Conservation (phyloP, 2,329 filamentous ascomycete genomes). For the Dendryphion nanum region DNA sequence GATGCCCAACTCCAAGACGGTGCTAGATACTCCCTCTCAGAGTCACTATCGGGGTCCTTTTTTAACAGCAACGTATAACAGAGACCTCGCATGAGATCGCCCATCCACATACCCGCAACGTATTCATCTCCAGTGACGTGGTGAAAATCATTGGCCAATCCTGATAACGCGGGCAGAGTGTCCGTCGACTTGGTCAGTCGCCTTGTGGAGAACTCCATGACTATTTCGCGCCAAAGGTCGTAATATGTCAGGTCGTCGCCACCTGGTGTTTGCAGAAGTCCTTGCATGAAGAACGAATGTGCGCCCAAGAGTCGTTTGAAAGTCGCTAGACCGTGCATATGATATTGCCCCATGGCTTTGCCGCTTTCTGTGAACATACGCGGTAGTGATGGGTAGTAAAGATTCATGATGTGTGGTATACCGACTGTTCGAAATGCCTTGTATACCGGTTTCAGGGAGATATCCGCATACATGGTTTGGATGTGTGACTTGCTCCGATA, state of each 20-base stretch:
- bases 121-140: conserved; percentile 4
- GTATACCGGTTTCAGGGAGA: too few species aligned
- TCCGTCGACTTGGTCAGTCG: conserved; percentile 5
- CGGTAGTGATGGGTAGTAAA: background rate
- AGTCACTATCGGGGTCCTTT: too few species aligned
- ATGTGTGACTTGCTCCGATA: too few species aligned
- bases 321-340: background rate
- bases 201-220: background rate
- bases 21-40: too few species aligned
- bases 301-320: conserved; percentile 3
- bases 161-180: background rate
- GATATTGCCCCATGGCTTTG: conserved; percentile 1
- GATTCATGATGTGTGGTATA: too few species aligned
- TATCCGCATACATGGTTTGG: too few species aligned
- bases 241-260: conserved; percentile 1
- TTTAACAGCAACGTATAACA: too few species aligned
- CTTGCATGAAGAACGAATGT: too few species aligned
- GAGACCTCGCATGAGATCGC: background rate
- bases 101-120: conserved; percentile 1
- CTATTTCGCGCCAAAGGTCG: background rate
- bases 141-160: background rate
- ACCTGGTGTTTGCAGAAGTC: too few species aligned
- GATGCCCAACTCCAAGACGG: too few species aligned
- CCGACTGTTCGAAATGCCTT: too few species aligned
- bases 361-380: conserved; percentile 2